phyloP scores from a whole-genome alignment of 495 filamentous ascomycete species.

The Rhypophila decipiens region DNA sequence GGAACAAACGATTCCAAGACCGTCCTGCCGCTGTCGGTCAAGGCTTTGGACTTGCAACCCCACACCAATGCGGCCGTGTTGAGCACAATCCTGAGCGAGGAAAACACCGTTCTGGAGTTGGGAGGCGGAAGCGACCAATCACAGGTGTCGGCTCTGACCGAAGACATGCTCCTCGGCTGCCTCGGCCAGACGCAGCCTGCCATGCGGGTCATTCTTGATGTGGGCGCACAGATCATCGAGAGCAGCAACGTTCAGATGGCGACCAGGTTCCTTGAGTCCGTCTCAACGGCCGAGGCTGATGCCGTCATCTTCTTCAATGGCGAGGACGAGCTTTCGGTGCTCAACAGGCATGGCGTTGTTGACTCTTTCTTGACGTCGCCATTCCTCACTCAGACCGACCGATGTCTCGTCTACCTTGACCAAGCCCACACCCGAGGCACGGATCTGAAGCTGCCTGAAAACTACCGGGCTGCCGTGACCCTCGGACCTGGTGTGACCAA shows the following conservation, averaged over 20 bases:
- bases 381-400: constrained; percentile 51
- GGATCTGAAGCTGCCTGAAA: constrained; percentile 57
- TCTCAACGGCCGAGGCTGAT: constrained; percentile 17
- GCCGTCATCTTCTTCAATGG: constrained; percentile 53
- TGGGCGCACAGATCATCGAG: constrained; percentile 68
- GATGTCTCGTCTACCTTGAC: constrained; percentile 67
- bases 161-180: constrained; percentile 40
- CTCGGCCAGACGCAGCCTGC: constrained; percentile 33
- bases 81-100: constrained; percentile 45
- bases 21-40: constrained; percentile 50
- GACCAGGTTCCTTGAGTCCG: constrained; percentile 34
- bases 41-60: constrained; percentile 51
- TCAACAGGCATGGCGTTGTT: constrained; percentile 34
- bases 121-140: constrained; percentile 11
- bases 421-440: constrained; percentile 72
- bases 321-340: constrained; percentile 42
- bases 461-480: constrained; percentile 61
- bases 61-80: constrained; percentile 64
- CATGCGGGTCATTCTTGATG: constrained; percentile 60
- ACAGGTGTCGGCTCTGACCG: constrained; percentile 19
- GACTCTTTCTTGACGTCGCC: constrained; percentile 54
- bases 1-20: constrained; percentile 63
- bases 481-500: constrained; percentile 64
- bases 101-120: constrained; percentile 43
- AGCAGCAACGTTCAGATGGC: constrained; percentile 52